A percentile compares a stretch with the other conserved stretches of the same genome.
phyloP scores from a whole-genome alignment of 805 yeast genomes.

The Metschnikowia drakensbergensis region DNA sequence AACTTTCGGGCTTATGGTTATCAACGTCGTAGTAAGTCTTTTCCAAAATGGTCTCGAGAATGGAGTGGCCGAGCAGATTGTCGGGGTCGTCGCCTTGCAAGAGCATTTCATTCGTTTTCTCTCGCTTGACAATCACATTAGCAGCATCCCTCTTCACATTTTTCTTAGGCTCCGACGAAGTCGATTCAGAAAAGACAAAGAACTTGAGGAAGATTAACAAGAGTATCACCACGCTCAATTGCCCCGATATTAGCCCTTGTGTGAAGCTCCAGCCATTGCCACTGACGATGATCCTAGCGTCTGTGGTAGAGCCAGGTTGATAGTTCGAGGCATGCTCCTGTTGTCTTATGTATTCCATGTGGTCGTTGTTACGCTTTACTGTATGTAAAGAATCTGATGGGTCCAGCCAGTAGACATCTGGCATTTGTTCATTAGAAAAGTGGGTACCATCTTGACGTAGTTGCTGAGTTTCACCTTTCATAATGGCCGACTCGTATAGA shows the following conservation, averaged over 20 bases:
- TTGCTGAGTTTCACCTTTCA: not conserved
- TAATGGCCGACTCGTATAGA: not conserved
- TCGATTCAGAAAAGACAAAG: slow-evolving; percentile 69
- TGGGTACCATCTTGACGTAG: not conserved
- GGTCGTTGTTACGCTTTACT: not conserved
- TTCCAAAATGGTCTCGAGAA: slow-evolving; percentile 58
- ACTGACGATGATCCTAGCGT: not conserved
- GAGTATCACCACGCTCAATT: slow-evolving; percentile 62
- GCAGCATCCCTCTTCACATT: slow-evolving; percentile 25
- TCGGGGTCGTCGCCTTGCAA: slow-evolving; percentile 9
- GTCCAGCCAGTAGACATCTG: not conserved
- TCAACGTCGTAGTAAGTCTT: slow-evolving; percentile 90
- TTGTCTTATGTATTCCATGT: not conserved
- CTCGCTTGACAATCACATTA: slow-evolving; percentile 33
- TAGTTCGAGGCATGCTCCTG: not conserved
- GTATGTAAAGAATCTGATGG: not conserved
- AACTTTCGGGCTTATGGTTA: slow-evolving; percentile 80
- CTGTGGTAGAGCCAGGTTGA: not conserved
- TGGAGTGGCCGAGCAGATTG: slow-evolving; percentile 14
- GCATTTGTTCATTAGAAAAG: not conserved
- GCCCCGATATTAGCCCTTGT: slow-evolving; percentile 72
- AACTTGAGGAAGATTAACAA: slow-evolving; percentile 65
- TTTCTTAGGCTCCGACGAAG: slow-evolving; percentile 18
- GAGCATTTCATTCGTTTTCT: slow-evolving; percentile 19
- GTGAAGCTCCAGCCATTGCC: slow-evolving; percentile 58